Conservation (phyloP, 2,329 filamentous ascomycete species). For the Alternaria conjuncta region DNA sequence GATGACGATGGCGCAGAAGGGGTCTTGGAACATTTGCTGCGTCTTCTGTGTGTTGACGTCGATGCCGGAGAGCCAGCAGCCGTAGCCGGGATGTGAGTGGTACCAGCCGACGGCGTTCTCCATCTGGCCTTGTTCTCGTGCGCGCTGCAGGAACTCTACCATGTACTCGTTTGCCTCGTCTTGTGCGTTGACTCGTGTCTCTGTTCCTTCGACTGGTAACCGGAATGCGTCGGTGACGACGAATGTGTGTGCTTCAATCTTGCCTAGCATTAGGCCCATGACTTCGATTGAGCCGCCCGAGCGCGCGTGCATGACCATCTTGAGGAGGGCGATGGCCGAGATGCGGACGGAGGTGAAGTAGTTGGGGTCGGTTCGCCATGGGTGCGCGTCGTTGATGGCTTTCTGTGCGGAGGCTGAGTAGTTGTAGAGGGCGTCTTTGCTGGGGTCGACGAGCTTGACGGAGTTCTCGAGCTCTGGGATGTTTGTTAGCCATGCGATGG, state of each 20-base stretch:
- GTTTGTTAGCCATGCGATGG: conserved; percentile 20
- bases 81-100: conserved; percentile 95
- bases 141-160: conserved; percentile 79
- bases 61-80: conserved; percentile 96
- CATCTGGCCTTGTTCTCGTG: conserved; percentile 75
- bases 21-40: conserved; percentile 86
- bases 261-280: conserved; percentile 98
- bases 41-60: conserved; percentile 87
- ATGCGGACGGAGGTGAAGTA: conserved; percentile 95
- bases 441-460: conserved; percentile 78
- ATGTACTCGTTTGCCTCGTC: conserved; percentile 97
- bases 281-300: conserved; percentile 90
- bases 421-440: conserved; percentile 88
- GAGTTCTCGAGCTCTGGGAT: conserved; percentile 83
- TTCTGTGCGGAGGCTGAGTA: conserved; percentile 76
- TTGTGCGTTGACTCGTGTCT: conserved; percentile 95
- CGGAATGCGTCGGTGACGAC: conserved; percentile 94
- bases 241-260: conserved; percentile 83
- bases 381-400: conserved; percentile 66
- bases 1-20: conserved; percentile 94
- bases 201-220: conserved; percentile 95
- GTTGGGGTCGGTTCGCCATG: conserved; percentile 79
- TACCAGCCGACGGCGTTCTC: conserved; percentile 99
- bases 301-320: conserved; percentile 99
- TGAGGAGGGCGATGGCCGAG: conserved; percentile 89